These are phyloP conservation scores for Leptodermis oblonga DNA, from an alignment of 257 asterid genomes.

Conservation along the genomic window DNA sequence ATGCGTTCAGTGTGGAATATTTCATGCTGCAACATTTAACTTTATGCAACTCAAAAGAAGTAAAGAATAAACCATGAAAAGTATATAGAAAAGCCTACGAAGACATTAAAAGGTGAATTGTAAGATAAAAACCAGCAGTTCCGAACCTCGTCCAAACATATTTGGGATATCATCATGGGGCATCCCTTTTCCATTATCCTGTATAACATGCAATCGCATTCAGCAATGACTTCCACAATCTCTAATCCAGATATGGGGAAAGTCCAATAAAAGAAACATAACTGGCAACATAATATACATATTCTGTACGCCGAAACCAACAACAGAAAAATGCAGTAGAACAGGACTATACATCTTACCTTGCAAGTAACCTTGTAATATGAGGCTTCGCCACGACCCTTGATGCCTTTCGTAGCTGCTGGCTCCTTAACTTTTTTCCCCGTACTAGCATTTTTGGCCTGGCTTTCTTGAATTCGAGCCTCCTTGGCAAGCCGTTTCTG, in stretches of 20 bases:
- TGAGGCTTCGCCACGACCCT: slow-evolving; percentile 78
- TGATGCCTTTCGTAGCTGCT: slow-evolving; percentile 42
- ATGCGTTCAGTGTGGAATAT: not conserved
- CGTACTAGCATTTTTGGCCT: slow-evolving; percentile 67
- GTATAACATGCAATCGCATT: slow-evolving; percentile 18
- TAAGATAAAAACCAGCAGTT: not conserved
- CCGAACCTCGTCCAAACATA: slow-evolving; percentile 90
- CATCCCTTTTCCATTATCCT: slow-evolving; percentile 98
- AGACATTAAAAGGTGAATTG: not conserved
- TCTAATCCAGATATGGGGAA: not conserved
- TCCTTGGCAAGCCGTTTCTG: slow-evolving; percentile 94
- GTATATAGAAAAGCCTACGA: not conserved
- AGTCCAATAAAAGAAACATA: too few relatives aligned
- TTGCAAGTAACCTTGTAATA: slow-evolving; percentile 77
- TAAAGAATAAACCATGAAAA: not conserved
- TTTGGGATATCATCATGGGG: slow-evolving; percentile 94
- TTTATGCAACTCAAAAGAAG: not conserved
- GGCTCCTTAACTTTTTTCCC: slow-evolving; percentile 75
- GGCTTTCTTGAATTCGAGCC: slow-evolving; percentile 72
- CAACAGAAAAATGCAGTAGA: slow-evolving; percentile 7
- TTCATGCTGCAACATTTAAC: not conserved
- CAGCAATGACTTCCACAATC: slow-evolving; percentile 1
- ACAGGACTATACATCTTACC: slow-evolving; percentile 32
- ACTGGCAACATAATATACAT: not conserved
- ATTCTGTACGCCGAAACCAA: not conserved